Conservation (phyloP, 2,329 filamentous ascomycete genomes). For the Teratosphaeria viscida region DNA sequence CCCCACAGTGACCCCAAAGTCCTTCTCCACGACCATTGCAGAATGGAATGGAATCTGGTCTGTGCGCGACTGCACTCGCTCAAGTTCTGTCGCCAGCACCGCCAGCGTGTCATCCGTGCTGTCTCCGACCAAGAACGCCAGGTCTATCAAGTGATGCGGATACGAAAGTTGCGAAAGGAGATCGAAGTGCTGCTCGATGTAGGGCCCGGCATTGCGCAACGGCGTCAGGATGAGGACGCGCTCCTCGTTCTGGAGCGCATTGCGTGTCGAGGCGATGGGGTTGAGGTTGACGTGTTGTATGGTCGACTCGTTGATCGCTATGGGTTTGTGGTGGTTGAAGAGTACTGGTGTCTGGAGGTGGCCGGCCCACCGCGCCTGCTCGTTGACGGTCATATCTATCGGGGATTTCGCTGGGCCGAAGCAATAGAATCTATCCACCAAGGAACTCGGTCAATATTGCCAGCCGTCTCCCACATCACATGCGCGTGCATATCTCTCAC, state of each 20-base stretch:
- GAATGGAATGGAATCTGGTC: conserved; percentile 79
- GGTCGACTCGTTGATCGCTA: conserved; percentile 70
- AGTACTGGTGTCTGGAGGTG: conserved; percentile 87
- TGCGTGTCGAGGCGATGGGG: conserved; percentile 65
- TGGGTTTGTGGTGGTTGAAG: conserved; percentile 87
- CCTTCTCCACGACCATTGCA: conserved; percentile 77
- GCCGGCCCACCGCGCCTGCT: conserved; percentile 78
- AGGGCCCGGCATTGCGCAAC: conserved; percentile 74
- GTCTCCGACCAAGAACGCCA: conserved; percentile 90
- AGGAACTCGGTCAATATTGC: background rate
- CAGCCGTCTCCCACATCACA: background rate
- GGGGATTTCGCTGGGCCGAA: conserved; percentile 93
- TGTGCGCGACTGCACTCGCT: conserved; percentile 68
- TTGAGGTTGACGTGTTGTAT: conserved; percentile 81
- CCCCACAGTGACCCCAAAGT: conserved; percentile 67
- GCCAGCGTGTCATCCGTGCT: conserved; percentile 84
- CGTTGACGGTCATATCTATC: conserved; percentile 87
- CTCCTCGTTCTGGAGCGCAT: conserved; percentile 72
- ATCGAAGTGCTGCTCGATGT: conserved; percentile 85
- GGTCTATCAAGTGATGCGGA: conserved; percentile 87
- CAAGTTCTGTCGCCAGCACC: conserved; percentile 72
- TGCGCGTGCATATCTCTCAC: conserved; percentile 43
- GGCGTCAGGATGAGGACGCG: conserved; percentile 86
- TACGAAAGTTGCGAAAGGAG: conserved; percentile 83
- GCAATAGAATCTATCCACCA: conserved; percentile 71